Evolutionary conservation across 2,329 filamentous ascomycete genomes (phyloP), one percentile per base, ranked within the genome.

Genomic region (Fusarium floridanum): DNA sequence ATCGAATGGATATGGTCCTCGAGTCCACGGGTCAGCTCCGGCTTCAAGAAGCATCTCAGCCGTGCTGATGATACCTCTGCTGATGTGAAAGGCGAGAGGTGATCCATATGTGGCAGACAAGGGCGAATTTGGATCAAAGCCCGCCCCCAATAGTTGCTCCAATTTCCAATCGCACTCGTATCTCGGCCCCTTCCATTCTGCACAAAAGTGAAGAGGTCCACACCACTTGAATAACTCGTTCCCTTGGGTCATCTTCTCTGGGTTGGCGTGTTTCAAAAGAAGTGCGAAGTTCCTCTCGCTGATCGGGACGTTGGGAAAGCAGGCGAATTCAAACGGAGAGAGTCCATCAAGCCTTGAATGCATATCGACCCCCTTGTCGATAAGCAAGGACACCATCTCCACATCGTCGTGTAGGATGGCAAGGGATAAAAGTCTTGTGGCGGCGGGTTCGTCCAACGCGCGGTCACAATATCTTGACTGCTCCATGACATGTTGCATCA

Each of bases 11-110:
- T 16, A 5, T 0, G 10, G 5, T 1, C 6, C 27, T 1, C 29
- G 5, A 6, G 48, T 14, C 64, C 64, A 70, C 22, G 68, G 68
- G 22, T 70, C 59, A 24, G 68, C 68, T 27, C 60, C 64, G 36
- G n/a, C 17, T 7, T 57, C 36, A 2, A 70, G 55, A 29, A 70
- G 68, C 1, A 64, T 4, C 3, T 64, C 29, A 1, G 53, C 64
- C 2, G 60, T 70, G 14, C 34, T 5, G 1, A 61, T 16, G 2
- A 37, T 22, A 0, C 11, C 27, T 3, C 11, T 4, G 1, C 8
- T 1, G 14, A 66, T 48, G 20, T 67, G 64, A 14, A 36, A 4
- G 3, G 14, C 17, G 2, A 70, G 37, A 1, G 60, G 60, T 3
- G 64, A 16, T 9, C 14, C 48, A 2, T 7, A 39, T 4, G 4